These are phyloP conservation scores for Leccinum rimulosum DNA, from an alignment of 768 basidiomycete genomes.

Conservation along the genomic window DNA sequence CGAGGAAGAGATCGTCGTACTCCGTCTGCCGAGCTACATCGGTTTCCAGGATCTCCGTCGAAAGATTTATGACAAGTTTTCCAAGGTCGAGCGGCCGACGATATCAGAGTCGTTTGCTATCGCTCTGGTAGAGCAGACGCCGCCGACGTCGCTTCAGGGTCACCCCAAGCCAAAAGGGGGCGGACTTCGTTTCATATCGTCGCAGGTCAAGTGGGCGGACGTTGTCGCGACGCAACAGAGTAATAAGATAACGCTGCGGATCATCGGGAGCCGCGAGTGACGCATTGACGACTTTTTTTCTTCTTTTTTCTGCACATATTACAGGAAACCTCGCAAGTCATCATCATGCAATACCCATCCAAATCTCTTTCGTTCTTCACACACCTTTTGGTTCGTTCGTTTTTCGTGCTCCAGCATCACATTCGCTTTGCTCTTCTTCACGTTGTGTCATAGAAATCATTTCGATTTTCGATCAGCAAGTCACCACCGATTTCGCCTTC, in stretches of 20 bases:
- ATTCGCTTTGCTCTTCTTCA: not conserved
- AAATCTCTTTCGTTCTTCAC: not conserved
- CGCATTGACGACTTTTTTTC: not conserved
- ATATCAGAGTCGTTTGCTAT: slow-evolving; percentile 56
- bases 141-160: slow-evolving; percentile 3
- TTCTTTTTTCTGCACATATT: not conserved
- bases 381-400: not conserved
- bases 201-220: slow-evolving; percentile 60
- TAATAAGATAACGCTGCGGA: slow-evolving; percentile 59
- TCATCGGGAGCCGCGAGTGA: slow-evolving; percentile 36
- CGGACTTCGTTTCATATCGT: slow-evolving; percentile 45
- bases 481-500: not conserved
- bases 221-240: slow-evolving; percentile 40
- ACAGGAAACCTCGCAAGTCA: not conserved
- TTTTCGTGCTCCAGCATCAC: not conserved
- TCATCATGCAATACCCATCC: not conserved
- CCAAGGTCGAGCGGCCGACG: slow-evolving; percentile 54
- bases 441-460: not conserved
- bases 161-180: not conserved
- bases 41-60: slow-evolving; percentile 53
- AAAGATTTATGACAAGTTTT: slow-evolving; percentile 64
- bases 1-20: slow-evolving; percentile 58
- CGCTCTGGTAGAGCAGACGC: slow-evolving; percentile 45
- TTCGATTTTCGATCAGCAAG: not conserved
- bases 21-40: slow-evolving; percentile 50